Conservation (phyloP, 257 asterid species). For the Fraxinus cuspidata region DNA sequence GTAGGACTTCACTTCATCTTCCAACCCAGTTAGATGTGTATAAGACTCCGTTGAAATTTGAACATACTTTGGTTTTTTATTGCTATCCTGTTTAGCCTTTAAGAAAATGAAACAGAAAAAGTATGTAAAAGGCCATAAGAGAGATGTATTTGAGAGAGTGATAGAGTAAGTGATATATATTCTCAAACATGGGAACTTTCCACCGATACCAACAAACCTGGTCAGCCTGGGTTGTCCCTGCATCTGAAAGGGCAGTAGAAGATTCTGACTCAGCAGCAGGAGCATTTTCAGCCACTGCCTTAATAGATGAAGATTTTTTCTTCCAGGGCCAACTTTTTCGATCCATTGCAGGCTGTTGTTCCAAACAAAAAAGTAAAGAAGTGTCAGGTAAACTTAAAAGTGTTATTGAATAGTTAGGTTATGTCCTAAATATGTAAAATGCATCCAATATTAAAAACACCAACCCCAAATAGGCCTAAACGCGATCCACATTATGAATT, state of each 20-base stretch:
- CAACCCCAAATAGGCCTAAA: constrained; percentile 18
- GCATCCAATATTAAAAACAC: constrained; percentile 10
- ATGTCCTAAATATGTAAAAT: constrained; percentile 7
- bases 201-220: constrained; percentile 48
- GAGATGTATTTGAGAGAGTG: background rate
- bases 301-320: constrained; percentile 81
- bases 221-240: constrained; percentile 45
- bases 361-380: constrained; percentile 6
- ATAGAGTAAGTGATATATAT: background rate
- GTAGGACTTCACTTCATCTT: constrained; percentile 77
- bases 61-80: constrained; percentile 78
- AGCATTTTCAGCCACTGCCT: constrained; percentile 53
- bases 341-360: constrained; percentile 60
- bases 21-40: constrained; percentile 88
- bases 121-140: background rate
- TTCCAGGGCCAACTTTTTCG: constrained; percentile 97
- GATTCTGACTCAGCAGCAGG: constrained; percentile 44
- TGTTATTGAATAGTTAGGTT: background rate
- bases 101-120: constrained; percentile 1
- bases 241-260: constrained; percentile 46
- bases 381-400: background rate
- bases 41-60: constrained; percentile 93
- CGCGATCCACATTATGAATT: constrained; percentile 8
- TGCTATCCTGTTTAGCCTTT: constrained; percentile 63
- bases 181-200: constrained; percentile 6